Evolutionary conservation across 2,329 filamentous ascomycete species (phyloP), one percentile per base, ranked within the genome.

Genomic region (Byssothecium circinans): DNA sequence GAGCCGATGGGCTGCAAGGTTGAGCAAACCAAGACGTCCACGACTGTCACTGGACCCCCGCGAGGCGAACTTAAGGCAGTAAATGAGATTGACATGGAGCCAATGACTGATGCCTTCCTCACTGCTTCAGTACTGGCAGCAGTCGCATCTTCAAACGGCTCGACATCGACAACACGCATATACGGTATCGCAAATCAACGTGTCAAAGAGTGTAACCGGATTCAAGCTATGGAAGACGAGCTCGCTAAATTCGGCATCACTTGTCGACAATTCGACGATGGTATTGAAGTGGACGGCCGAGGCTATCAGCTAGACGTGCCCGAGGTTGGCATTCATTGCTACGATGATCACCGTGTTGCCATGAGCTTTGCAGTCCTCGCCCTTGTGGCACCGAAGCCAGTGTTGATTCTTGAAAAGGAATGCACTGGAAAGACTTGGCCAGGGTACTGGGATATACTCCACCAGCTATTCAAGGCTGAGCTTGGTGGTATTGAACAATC

Each of bases 381-480:
- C 11, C 75, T 89, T 15, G 82, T 86, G 23, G 81, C 87, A 0
- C 86, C 88, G 1, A 72, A 82, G 7, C 81, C 89, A 0, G 87
- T 90, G 0, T 74, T 95, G 14, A 84, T 99, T 42, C 81, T 89
- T 2, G 94, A 99, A 69, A 87, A 91, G 50, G 91, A 96, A 63
- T 99, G 94, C 68, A 89, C 90, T 2, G 91, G 88, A 33, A 99
- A 99, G 78, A 99, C 94, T 2, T 99, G 94, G 94, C 94, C 94
- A 0, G 94, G 92, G 8, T 99, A 94, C 90, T 99, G 94, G 94
- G 94, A 99, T 70, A 84, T 86, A 15, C 74, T 97, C 46, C 85
- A 86, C 18, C 84, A 88, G 57, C 81, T 83, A 12, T 99, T 96
- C 76, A 79, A 84, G 27, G 88, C 88, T 22, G 74, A 80, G 22